phyloP scores from a whole-genome alignment of 257 asterid genomes.

The Jacaranda mimosifolia region DNA sequence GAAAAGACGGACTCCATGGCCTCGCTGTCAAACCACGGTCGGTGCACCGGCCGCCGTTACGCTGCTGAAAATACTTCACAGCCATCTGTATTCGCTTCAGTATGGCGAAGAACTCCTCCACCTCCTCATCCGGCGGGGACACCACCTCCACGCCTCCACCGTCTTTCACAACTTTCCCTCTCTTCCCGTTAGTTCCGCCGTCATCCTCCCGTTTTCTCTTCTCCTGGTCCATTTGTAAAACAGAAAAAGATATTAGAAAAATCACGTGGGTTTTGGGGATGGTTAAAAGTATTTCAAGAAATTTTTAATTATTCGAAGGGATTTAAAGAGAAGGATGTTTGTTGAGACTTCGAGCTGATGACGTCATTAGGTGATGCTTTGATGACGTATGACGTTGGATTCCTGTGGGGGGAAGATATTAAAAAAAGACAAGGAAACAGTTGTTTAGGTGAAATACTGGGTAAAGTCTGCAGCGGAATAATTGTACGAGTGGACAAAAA shows the following conservation, averaged over 20 bases:
- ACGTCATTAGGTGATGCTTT: neutral
- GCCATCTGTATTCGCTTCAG: constrained; percentile 51
- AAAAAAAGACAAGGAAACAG: neutral
- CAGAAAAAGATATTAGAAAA: neutral
- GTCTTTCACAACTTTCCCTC: neutral
- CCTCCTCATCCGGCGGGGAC: constrained; percentile 53
- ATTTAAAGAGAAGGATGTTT: neutral
- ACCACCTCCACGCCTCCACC: constrained; percentile 16
- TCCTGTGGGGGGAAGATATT: neutral
- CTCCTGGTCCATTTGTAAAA: neutral
- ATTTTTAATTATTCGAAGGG: neutral
- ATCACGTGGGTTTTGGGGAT: neutral
- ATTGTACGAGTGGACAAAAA: neutral
- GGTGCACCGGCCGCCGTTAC: constrained; percentile 17
- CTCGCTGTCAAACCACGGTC: constrained; percentile 17
- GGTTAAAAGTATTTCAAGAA: neutral
- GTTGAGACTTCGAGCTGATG: neutral
- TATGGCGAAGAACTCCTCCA: constrained; percentile 62
- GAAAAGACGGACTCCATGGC: constrained; percentile 34
- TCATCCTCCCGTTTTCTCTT: constrained; percentile 30
- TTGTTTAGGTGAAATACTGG: neutral
- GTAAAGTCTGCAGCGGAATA: neutral
- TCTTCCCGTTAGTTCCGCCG: constrained; percentile 16
- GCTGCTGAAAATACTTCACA: constrained; percentile 32
- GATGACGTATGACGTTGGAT: no score